Conservation (phyloP, 2,329 filamentous ascomycete species). For the Bipolaris sorokiniana region DNA sequence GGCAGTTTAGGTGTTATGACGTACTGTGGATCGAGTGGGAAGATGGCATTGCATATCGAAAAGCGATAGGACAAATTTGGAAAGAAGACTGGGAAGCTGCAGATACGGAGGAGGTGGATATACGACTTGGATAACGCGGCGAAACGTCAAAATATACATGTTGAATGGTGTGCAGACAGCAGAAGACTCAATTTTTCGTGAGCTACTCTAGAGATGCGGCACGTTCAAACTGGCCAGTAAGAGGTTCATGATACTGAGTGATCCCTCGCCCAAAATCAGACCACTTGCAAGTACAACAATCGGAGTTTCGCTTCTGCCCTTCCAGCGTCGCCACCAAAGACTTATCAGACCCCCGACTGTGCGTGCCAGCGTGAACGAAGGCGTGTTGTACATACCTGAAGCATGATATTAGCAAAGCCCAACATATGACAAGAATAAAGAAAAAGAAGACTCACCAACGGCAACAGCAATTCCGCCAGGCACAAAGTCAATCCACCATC, state of each 20-base stretch:
- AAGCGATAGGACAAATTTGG: constrained; percentile 13
- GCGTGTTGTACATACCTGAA: constrained; percentile 93
- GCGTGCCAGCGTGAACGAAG: constrained; percentile 90
- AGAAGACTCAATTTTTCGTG: background rate
- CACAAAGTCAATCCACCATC: constrained; percentile 73
- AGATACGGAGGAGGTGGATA: constrained; percentile 16
- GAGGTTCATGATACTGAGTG: constrained; percentile 90
- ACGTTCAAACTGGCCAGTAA: constrained; percentile 77
- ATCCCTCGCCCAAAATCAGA: constrained; percentile 72
- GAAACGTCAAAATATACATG: background rate
- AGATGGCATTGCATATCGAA: constrained; percentile 15
- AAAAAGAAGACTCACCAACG: constrained; percentile 66
- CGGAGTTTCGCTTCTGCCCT: constrained; percentile 66
- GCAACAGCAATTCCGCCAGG: constrained; percentile 96
- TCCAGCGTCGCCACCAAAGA: constrained; percentile 17
- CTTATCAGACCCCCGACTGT: constrained; percentile 71
- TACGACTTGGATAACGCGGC: constrained; percentile 12
- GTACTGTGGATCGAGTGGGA: constrained; percentile 24
- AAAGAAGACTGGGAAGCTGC: constrained; percentile 15
- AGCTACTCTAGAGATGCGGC: constrained; percentile 51
- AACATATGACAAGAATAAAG: background rate
- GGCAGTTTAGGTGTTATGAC: constrained; percentile 16
- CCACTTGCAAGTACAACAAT: constrained; percentile 90
- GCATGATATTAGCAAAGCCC: constrained; percentile 2
- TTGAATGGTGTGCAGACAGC: background rate